Percentiles rank a stretch among this genome's conserved stretches.
Conservation (phyloP, 2,329 filamentous ascomycete species). For the Beauveria scarabaeidicola region DNA sequence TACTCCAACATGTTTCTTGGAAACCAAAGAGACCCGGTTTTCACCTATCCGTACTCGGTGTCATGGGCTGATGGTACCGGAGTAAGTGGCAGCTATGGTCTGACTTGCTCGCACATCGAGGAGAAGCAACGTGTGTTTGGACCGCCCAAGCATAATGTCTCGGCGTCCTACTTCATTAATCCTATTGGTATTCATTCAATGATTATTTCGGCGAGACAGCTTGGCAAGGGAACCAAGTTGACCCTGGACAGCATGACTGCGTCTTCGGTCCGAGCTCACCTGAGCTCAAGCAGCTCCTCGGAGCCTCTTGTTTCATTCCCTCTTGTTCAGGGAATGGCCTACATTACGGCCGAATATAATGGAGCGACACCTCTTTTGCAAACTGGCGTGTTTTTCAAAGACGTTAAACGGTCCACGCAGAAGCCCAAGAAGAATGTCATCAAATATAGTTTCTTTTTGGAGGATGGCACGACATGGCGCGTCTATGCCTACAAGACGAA, state of each 20-base stretch:
- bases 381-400: constrained; percentile 64
- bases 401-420: constrained; percentile 50
- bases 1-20: constrained; percentile 75
- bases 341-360: constrained; percentile 69
- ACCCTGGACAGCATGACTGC: constrained; percentile 46
- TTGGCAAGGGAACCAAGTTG: constrained; percentile 51
- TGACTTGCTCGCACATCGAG: constrained; percentile 69
- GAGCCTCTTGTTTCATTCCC: constrained; percentile 64
- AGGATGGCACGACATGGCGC: constrained; percentile 69
- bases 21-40: constrained; percentile 59
- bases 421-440: constrained; percentile 54
- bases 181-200: constrained; percentile 76
- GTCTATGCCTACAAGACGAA: constrained; percentile 62
- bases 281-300: constrained; percentile 46
- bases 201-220: constrained; percentile 68
- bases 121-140: constrained; percentile 60
- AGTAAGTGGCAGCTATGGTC: constrained; percentile 60
- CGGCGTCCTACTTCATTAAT: constrained; percentile 66
- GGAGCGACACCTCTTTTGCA: constrained; percentile 64
- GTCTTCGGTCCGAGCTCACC: constrained; percentile 57
- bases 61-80: constrained; percentile 59
- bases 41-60: constrained; percentile 67
- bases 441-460: constrained; percentile 68
- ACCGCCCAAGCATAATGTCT: constrained; percentile 43
- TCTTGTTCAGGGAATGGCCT: constrained; percentile 82